Evolutionary conservation across 208 protist species (phyloP).

Genomic region (Trypanosoma congolense): DNA sequence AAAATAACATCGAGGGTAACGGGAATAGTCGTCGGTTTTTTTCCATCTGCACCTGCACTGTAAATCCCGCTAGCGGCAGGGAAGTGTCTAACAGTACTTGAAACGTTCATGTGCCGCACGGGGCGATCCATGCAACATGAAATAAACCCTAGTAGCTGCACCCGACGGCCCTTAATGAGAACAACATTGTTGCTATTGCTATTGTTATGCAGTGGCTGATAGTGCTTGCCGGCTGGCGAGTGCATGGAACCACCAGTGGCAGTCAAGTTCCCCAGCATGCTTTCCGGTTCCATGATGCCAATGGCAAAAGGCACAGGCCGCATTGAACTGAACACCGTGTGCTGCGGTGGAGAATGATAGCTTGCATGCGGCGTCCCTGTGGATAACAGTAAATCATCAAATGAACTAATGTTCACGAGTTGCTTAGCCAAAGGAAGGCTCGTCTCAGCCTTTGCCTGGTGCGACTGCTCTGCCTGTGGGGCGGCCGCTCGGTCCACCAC

Average conservation of each 20-base stretch:
- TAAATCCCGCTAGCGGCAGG: slow-evolving; percentile 2
- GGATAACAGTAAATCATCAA: not conserved
- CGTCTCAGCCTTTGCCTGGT: slow-evolving; percentile 1
- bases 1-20: slow-evolving; percentile 56
- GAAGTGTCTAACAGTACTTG: slow-evolving; percentile 1
- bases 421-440: not conserved
- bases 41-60: slow-evolving; percentile 1
- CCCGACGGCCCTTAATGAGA: slow-evolving; percentile 15
- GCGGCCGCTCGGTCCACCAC: not conserved
- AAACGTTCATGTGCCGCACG: slow-evolving; percentile 13
- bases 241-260: not conserved
- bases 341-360: not conserved
- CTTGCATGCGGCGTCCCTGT: slow-evolving; percentile 11
- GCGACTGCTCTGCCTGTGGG: slow-evolving; percentile 2
- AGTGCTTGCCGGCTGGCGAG: not conserved
- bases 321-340: slow-evolving; percentile 13
- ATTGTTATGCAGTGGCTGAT: not conserved
- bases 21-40: slow-evolving; percentile 6
- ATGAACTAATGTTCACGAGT: not conserved
- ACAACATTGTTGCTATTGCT: slow-evolving; percentile 10
- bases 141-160: slow-evolving; percentile 25
- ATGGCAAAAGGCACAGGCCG: slow-evolving; percentile 78
- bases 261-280: slow-evolving; percentile 16
- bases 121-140: slow-evolving; percentile 20
- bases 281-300: slow-evolving; percentile 71